Conservation (phyloP, 164 flowering plant genomes). For the Magnolia kwangsiensis region DNA sequence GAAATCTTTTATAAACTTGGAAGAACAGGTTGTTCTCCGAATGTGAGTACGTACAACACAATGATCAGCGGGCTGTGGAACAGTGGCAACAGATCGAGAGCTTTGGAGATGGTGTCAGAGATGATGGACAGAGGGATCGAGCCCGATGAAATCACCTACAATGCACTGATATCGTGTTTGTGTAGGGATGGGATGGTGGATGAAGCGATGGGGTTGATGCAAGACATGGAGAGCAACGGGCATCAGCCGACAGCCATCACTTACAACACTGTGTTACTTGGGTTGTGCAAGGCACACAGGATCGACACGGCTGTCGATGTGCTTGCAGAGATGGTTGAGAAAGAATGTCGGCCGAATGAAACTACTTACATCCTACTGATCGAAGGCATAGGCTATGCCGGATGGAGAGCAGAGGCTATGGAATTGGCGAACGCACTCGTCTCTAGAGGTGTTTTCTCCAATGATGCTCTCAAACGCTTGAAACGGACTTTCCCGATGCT, state of each 20-base stretch:
- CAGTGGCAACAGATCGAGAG: constrained; percentile 41
- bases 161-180: constrained; percentile 61
- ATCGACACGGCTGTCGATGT: constrained; percentile 53
- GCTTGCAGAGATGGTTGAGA: constrained; percentile 56
- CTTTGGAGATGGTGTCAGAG: constrained; percentile 49
- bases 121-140: constrained; percentile 57
- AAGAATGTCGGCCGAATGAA: constrained; percentile 62
- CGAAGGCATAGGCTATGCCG: constrained; percentile 66
- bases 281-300: constrained; percentile 60
- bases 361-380: constrained; percentile 49
- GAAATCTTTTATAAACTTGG: constrained; percentile 52
- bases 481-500: constrained; percentile 48
- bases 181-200: constrained; percentile 81
- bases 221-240: constrained; percentile 47
- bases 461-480: constrained; percentile 45
- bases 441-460: constrained; percentile 35
- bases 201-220: constrained; percentile 55
- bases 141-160: constrained; percentile 70
- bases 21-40: constrained; percentile 53
- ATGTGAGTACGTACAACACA: constrained; percentile 68
- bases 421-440: constrained; percentile 50
- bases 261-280: constrained; percentile 60
- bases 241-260: constrained; percentile 46
- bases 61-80: constrained; percentile 72
- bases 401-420: constrained; percentile 63